Evolutionary conservation across 352 stramenopile genomes (phyloP).

Genomic region (Phytophthora cryptogea): DNA sequence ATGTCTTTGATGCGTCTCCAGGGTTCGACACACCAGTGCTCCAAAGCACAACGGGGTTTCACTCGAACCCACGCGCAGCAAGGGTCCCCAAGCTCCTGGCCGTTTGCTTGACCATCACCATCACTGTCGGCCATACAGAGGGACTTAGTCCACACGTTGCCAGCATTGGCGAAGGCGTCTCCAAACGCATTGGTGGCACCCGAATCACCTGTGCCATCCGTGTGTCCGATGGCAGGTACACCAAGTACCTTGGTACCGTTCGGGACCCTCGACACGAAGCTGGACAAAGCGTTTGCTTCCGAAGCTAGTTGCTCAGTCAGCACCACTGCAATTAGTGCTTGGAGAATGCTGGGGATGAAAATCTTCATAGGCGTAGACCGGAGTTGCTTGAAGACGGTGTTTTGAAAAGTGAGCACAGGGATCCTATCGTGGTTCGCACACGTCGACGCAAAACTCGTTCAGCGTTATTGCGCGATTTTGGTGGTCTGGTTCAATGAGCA

Average conservation of each 20-base stretch:
- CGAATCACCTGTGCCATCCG: constrained; percentile 19
- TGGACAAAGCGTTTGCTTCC: constrained; percentile 9
- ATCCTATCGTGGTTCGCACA: not conserved
- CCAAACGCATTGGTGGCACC: constrained; percentile 38
- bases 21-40: constrained; percentile 28
- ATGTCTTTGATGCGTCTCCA: constrained; percentile 19
- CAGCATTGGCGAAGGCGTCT: constrained; percentile 19
- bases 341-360: not conserved
- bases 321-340: not conserved
- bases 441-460: not conserved
- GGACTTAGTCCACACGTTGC: constrained; percentile 19
- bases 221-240: constrained; percentile 37
- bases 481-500: not conserved
- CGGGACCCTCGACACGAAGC: constrained; percentile 33
- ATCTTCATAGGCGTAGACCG: not conserved
- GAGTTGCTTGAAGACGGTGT: not conserved
- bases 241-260: constrained; percentile 47
- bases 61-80: not conserved
- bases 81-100: not conserved
- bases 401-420: not conserved
- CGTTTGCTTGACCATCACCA: not conserved
- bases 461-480: not conserved
- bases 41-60: not conserved
- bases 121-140: constrained; percentile 16
- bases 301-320: constrained; percentile 1